Percentiles rank a stretch among this genome's conserved stretches.
These are phyloP conservation scores for Talaromyces sp. DNA, from an alignment of 2,329 filamentous ascomycete genomes.

Conservation along the genomic window DNA sequence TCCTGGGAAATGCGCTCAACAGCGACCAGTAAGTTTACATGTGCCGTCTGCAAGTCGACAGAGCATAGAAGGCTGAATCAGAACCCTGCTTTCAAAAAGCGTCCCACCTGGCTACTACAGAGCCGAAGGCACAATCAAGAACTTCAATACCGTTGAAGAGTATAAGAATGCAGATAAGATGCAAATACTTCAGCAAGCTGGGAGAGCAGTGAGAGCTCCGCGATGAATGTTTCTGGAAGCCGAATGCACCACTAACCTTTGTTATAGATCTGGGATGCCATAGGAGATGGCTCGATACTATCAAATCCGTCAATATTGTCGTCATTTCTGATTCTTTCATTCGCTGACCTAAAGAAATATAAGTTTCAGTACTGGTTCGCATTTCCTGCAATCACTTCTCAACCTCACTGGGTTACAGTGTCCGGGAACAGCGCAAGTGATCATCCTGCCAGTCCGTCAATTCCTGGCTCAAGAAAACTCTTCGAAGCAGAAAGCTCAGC, in stretches of 20 bases:
- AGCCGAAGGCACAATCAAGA: slow-evolving; percentile 90
- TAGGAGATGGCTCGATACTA: slow-evolving; percentile 93
- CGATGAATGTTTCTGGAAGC: neutral
- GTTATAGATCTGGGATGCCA: slow-evolving; percentile 87
- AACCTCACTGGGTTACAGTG: slow-evolving; percentile 71
- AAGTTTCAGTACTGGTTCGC: slow-evolving; percentile 98
- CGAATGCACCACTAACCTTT: slow-evolving; percentile 17
- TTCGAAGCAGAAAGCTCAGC: slow-evolving; percentile 67
- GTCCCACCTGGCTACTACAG: slow-evolving; percentile 68
- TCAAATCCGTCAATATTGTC: slow-evolving; percentile 87
- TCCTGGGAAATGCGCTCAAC: slow-evolving; percentile 80
- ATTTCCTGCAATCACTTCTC: slow-evolving; percentile 87
- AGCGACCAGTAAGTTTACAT: slow-evolving; percentile 67
- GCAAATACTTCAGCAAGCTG: slow-evolving; percentile 72
- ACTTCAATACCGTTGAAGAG: slow-evolving; percentile 92
- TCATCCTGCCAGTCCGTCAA: slow-evolving; percentile 23
- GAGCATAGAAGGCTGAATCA: neutral
- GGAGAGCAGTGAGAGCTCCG: slow-evolving; percentile 60
- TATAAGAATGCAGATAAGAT: slow-evolving; percentile 80
- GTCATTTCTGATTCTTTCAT: slow-evolving; percentile 85
- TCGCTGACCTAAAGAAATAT: slow-evolving; percentile 95
- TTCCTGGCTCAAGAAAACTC: slow-evolving; percentile 42
- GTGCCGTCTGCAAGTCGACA: neutral
- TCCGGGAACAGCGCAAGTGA: neutral
- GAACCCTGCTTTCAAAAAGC: slow-evolving; percentile 40